Percentiles rank a stretch among this genome's conserved stretches.
phyloP scores from a whole-genome alignment of 768 basidiomycete species.

The Termitomyces sp. region DNA sequence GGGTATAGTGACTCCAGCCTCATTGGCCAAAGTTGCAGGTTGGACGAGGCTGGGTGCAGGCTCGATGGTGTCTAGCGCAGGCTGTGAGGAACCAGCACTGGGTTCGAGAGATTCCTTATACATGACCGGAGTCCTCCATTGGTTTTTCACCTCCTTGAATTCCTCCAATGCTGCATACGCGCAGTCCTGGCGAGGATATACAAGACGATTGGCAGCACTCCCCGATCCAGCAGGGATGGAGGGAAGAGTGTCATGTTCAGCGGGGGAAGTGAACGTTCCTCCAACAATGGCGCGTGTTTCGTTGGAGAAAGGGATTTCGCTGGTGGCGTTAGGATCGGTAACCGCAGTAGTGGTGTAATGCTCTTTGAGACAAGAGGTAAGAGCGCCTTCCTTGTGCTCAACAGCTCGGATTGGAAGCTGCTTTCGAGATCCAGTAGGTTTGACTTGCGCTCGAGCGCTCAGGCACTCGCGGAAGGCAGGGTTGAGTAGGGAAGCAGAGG shows the following conservation, averaged over 20 bases:
- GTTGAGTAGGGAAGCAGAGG: background rate
- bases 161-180: conserved; percentile 55
- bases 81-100: background rate
- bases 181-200: conserved; percentile 51
- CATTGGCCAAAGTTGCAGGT: background rate
- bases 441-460: conserved; percentile 28
- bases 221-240: conserved; percentile 13
- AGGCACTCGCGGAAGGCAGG: conserved; percentile 24
- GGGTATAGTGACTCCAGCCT: background rate
- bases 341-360: background rate
- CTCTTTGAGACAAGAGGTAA: conserved; percentile 17
- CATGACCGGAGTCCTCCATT: background rate
- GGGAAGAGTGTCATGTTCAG: conserved; percentile 33
- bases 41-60: too few species aligned
- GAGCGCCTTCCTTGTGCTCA: conserved; percentile 22
- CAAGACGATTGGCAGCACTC: conserved; percentile 30
- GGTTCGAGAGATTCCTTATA: too few species aligned
- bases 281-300: conserved; percentile 32
- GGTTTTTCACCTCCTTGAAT: conserved; percentile 33
- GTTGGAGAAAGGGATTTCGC: background rate
- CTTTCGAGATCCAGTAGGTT: conserved; percentile 26
- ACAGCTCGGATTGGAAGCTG: conserved; percentile 26
- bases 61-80: background rate
- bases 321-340: background rate
- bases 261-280: conserved; percentile 30